phyloP scores from a whole-genome alignment of 768 basidiomycete species.

The Trametes sanguinea region DNA sequence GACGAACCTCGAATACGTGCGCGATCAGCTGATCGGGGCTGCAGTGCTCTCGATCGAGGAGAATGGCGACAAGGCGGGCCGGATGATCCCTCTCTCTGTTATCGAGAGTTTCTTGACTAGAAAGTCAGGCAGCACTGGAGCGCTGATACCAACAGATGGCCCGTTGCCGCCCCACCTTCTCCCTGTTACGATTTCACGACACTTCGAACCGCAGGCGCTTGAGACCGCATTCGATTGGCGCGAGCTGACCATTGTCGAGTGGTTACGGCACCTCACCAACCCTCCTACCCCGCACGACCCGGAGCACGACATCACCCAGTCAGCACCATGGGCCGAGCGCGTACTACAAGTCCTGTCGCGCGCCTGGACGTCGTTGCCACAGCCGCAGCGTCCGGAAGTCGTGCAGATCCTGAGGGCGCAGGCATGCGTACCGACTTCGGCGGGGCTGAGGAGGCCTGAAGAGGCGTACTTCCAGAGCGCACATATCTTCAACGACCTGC shows the following conservation, averaged over 20 bases:
- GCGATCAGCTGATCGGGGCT: slow-evolving; percentile 66
- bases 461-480: slow-evolving; percentile 86
- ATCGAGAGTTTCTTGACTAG: slow-evolving; percentile 75
- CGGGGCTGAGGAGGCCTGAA: slow-evolving; percentile 70
- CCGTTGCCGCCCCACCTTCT: slow-evolving; percentile 77
- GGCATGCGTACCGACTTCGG: slow-evolving; percentile 53
- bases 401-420: slow-evolving; percentile 44
- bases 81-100: slow-evolving; percentile 65
- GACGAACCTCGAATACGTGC: slow-evolving; percentile 46
- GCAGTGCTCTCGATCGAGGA: slow-evolving; percentile 56
- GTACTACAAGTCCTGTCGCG: slow-evolving; percentile 67
- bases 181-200: slow-evolving; percentile 63
- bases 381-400: slow-evolving; percentile 45
- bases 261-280: slow-evolving; percentile 68
- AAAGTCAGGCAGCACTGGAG: slow-evolving; percentile 43
- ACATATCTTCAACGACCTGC: slow-evolving; percentile 86
- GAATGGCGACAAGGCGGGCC: slow-evolving; percentile 43
- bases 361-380: slow-evolving; percentile 67
- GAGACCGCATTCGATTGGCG: slow-evolving; percentile 67
- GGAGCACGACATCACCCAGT: slow-evolving; percentile 64
- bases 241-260: slow-evolving; percentile 74
- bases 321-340: slow-evolving; percentile 77
- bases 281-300: slow-evolving; percentile 44
- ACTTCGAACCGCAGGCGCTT: slow-evolving; percentile 55
- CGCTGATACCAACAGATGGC: slow-evolving; percentile 66